phyloP scores from a whole-genome alignment of 2,329 filamentous ascomycete genomes.

The Ceratocystis huliohia region DNA sequence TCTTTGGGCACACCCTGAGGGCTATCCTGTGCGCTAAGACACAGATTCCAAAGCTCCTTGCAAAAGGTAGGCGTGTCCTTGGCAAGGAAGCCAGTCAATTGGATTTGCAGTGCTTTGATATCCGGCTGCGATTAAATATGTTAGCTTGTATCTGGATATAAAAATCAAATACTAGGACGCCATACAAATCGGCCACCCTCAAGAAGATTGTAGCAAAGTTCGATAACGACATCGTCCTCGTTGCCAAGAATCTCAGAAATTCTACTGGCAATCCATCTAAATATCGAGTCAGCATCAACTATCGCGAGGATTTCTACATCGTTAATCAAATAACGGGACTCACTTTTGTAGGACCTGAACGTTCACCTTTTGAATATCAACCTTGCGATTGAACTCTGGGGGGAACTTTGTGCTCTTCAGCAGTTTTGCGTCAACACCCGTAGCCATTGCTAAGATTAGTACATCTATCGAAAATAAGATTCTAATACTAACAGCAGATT shows the following conservation, averaged over 20 bases:
- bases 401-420: constrained; percentile 88
- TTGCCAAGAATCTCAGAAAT: constrained; percentile 79
- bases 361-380: constrained; percentile 96
- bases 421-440: constrained; percentile 77
- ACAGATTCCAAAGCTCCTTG: constrained; percentile 84
- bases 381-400: constrained; percentile 83
- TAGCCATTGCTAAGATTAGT: constrained; percentile 50
- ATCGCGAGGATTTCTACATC: too few relatives aligned
- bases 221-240: constrained; percentile 92
- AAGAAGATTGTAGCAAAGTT: constrained; percentile 58
- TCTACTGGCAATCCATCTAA: constrained; percentile 82
- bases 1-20: constrained; percentile 89
- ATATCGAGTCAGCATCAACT: background rate
- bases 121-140: constrained; percentile 53
- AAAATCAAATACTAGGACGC: constrained; percentile 22
- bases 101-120: constrained; percentile 88
- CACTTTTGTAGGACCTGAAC: constrained; percentile 96
- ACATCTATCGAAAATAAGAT: constrained; percentile 22
- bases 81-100: constrained; percentile 87
- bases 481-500: background rate
- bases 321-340: constrained; percentile 27
- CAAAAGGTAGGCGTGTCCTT: constrained; percentile 83
- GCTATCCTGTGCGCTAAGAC: constrained; percentile 78
- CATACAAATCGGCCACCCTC: constrained; percentile 67
- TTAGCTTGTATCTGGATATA: constrained; percentile 14